Conservation (phyloP, 2,329 filamentous ascomycete genomes). For the Colletotrichum orchidophilum region DNA sequence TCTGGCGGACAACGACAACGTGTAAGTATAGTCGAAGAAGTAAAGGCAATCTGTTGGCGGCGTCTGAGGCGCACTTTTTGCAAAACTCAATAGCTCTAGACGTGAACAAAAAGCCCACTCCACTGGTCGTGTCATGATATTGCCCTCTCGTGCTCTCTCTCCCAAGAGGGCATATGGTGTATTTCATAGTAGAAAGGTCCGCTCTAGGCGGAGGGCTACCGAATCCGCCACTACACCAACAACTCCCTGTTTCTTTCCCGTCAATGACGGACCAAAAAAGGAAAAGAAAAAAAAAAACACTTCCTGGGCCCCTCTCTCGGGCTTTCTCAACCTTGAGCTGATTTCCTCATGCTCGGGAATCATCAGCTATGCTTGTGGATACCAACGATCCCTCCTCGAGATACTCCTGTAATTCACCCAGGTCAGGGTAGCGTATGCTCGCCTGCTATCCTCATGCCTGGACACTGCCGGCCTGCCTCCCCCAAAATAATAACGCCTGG, state of each 20-base stretch:
- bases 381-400: too few relatives aligned
- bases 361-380: too few relatives aligned
- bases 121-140: background rate
- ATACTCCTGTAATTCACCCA: background rate
- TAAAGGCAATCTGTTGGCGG: too few relatives aligned
- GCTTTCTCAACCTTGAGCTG: too few relatives aligned
- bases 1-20: too few relatives aligned
- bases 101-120: too few relatives aligned
- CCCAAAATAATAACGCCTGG: conserved; percentile 10
- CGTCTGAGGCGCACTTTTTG: too few relatives aligned
- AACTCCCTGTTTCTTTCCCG: background rate
- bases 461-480: background rate
- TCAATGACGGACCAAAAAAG: background rate
- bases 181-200: background rate
- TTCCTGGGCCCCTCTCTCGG: background rate
- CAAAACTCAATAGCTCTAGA: too few relatives aligned
- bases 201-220: background rate
- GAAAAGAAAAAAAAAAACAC: background rate
- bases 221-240: background rate
- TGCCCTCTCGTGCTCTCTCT: background rate
- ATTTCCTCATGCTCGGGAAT: too few relatives aligned
- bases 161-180: background rate
- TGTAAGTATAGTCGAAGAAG: too few relatives aligned
- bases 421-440: background rate
- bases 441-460: background rate